These are phyloP conservation scores for Auricularia sp. DNA, from an alignment of 768 basidiomycete genomes.

Conservation along the genomic window DNA sequence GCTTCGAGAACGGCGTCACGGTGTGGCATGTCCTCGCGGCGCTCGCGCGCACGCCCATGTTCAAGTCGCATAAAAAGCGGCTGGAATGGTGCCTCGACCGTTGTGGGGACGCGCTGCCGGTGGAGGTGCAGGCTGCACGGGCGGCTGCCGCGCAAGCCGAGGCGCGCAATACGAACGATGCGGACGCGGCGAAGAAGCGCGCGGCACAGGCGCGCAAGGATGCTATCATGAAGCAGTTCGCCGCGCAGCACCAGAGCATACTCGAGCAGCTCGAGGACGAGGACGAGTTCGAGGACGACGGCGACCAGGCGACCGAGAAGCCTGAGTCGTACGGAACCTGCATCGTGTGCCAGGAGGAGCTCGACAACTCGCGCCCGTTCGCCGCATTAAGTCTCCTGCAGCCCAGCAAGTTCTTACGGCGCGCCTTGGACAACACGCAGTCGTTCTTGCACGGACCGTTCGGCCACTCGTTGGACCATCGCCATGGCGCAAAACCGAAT, in stretches of 20 bases:
- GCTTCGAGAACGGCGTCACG: slow-evolving; percentile 50
- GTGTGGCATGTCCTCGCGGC: slow-evolving; percentile 62
- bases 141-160: slow-evolving; percentile 29
- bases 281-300: slow-evolving; percentile 51
- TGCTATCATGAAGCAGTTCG: slow-evolving; percentile 93
- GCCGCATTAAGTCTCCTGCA: slow-evolving; percentile 83
- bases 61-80: slow-evolving; percentile 58
- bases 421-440: slow-evolving; percentile 49
- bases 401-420: slow-evolving; percentile 74
- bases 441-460: slow-evolving; percentile 48
- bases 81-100: slow-evolving; percentile 65
- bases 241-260: slow-evolving; percentile 82
- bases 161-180: slow-evolving; percentile 29
- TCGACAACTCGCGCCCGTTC: slow-evolving; percentile 62
- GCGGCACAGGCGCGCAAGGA: slow-evolving; percentile 88
- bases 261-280: slow-evolving; percentile 68
- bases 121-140: slow-evolving; percentile 45
- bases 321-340: slow-evolving; percentile 72
- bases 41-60: slow-evolving; percentile 66
- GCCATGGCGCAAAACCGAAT: background rate
- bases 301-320: slow-evolving; percentile 36
- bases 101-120: slow-evolving; percentile 46
- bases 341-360: slow-evolving; percentile 95
- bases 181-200: slow-evolving; percentile 64
- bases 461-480: slow-evolving; percentile 9